phyloP scores from a whole-genome alignment of 176 grass and related monocot genomes.

The Hordeum vulgare region DNA sequence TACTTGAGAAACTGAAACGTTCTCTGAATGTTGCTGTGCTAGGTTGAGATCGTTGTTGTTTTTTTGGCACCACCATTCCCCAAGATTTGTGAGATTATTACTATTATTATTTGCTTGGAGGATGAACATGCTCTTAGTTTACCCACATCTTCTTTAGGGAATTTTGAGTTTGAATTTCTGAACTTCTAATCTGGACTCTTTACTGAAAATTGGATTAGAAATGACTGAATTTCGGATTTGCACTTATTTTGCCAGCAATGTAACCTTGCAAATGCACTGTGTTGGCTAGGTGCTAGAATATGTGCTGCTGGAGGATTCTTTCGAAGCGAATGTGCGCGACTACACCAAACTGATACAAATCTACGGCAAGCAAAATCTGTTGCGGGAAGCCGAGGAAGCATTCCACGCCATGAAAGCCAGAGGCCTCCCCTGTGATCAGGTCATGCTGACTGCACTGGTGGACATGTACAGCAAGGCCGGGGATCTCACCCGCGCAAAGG shows the following conservation, averaged over 20 bases:
- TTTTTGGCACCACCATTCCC: not conserved
- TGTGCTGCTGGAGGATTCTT: constrained; percentile 61
- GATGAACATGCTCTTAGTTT: not conserved
- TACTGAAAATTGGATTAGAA: not conserved
- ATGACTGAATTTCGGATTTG: not conserved
- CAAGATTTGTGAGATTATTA: not conserved
- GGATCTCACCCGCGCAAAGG: not conserved
- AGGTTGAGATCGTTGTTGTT: not conserved
- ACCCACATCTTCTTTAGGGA: not conserved
- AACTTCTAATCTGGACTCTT: not conserved
- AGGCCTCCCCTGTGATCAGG: constrained; percentile 65
- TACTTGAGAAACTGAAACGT: no score
- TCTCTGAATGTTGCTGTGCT: not conserved
- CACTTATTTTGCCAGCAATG: not conserved
- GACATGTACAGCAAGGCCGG: constrained; percentile 8
- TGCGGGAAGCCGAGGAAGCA: constrained; percentile 60
- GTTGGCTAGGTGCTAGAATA: constrained; percentile 50
- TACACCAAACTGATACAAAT: constrained; percentile 79
- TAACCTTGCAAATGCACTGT: not conserved
- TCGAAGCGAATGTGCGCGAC: constrained; percentile 69
- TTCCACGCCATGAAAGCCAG: constrained; percentile 58
- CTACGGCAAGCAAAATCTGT: constrained; percentile 62
- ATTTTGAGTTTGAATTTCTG: not conserved
- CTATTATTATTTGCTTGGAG: not conserved
- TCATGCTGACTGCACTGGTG: constrained; percentile 25